phyloP scores from a whole-genome alignment of 2,329 filamentous ascomycete genomes.

The Penicillium sp. region DNA sequence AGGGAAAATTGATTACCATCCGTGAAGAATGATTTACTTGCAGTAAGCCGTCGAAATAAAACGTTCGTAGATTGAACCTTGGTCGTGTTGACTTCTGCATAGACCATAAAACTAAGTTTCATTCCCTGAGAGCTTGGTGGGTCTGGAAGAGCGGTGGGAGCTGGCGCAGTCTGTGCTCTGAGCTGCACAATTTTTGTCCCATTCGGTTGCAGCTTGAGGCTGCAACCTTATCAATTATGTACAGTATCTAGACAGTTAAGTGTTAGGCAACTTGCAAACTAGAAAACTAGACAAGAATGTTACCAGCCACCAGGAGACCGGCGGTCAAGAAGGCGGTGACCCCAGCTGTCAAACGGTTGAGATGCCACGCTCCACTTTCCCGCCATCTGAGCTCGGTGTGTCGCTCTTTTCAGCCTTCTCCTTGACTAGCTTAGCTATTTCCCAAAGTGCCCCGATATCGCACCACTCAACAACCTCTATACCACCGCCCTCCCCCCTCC shows the following conservation, averaged over 20 bases:
- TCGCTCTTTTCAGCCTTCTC: constrained; percentile 1
- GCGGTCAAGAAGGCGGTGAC: constrained; percentile 24
- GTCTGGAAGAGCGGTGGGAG: neutral
- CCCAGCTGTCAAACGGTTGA: constrained; percentile 16
- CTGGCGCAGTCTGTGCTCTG: neutral
- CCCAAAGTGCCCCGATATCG: neutral
- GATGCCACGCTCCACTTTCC: constrained; percentile 25
- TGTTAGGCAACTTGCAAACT: neutral
- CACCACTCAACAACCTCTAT: neutral
- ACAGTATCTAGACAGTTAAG: neutral
- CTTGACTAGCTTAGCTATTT: neutral
- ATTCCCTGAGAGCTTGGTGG: neutral
- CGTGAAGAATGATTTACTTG: constrained; percentile 10
- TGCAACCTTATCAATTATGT: neutral
- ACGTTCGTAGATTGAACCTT: neutral
- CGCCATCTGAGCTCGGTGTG: constrained; percentile 1
- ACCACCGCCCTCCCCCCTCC: neutral
- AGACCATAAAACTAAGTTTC: neutral
- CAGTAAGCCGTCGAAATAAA: neutral
- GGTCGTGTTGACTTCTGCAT: neutral
- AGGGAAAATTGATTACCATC: constrained; percentile 22
- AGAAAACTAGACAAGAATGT: neutral
- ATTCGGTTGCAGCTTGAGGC: neutral
- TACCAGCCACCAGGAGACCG: neutral
- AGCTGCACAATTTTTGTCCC: neutral